These are phyloP conservation scores for Auricularia sp. DNA, from an alignment of 768 basidiomycete genomes.

Conservation along the genomic window DNA sequence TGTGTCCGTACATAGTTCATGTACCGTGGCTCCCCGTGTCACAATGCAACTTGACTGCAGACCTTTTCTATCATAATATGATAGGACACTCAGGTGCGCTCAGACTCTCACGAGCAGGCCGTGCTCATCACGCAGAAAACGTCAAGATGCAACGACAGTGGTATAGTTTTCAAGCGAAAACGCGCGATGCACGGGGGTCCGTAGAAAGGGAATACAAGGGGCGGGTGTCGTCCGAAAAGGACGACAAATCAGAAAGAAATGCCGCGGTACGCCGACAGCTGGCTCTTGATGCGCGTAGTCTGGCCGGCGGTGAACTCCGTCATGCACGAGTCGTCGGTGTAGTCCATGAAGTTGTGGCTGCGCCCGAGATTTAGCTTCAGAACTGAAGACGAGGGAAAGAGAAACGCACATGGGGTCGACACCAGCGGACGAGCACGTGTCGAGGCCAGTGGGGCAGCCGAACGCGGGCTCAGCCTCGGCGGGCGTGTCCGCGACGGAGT, in stretches of 20 bases:
- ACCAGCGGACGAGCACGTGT: conserved; percentile 23
- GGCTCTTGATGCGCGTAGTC: conserved; percentile 11
- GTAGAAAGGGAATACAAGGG: no score
- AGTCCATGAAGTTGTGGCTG: conserved; percentile 25
- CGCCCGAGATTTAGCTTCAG: conserved; percentile 16
- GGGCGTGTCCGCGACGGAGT: conserved; percentile 28
- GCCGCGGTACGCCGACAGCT: conserved; percentile 11
- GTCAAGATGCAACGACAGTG: no score
- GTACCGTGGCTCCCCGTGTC: no score
- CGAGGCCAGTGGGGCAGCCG: conserved; percentile 26
- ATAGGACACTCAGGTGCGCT: no score
- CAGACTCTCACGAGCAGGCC: no score
- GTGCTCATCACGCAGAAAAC: no score
- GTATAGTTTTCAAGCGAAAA: no score
- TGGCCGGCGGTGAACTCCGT: conserved; percentile 24
- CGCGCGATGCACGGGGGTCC: no score
- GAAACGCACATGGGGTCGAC: conserved; percentile 8
- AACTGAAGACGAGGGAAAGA: no score
- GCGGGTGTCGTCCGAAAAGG: not conserved
- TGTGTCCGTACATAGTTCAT: no score
- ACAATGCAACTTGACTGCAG: no score
- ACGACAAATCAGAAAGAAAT: conserved; percentile 4
- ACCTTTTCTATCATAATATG: no score
- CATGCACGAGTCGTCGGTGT: conserved; percentile 24
- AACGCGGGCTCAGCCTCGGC: conserved; percentile 16